Percentiles rank a stretch among this genome's conserved stretches.
These are phyloP conservation scores for Codiaeum variegatum DNA, from an alignment of 441 rosid genomes.

Conservation along the genomic window DNA sequence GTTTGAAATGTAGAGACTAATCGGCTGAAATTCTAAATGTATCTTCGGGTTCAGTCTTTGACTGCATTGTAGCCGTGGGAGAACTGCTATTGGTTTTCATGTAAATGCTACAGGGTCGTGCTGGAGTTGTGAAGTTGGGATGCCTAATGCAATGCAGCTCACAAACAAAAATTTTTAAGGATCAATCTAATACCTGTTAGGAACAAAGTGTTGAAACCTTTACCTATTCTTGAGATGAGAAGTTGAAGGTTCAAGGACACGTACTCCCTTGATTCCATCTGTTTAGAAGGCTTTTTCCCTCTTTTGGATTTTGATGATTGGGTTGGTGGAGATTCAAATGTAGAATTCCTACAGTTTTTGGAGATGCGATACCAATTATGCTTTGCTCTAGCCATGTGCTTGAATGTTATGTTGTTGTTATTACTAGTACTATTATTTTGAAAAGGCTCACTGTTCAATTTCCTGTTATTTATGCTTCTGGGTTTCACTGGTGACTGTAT, in stretches of 20 bases:
- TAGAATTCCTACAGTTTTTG: not conserved
- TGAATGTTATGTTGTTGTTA: not conserved
- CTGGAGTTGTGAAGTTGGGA: not conserved
- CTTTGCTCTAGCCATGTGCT: not conserved
- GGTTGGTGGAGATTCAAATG: not conserved
- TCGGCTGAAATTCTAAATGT: not conserved
- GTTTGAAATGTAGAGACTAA: not conserved
- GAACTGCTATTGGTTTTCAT: not conserved
- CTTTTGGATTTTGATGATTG: not conserved
- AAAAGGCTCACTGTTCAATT: not conserved
- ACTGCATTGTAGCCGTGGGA: not conserved
- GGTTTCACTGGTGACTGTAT: not conserved
- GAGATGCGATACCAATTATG: not conserved
- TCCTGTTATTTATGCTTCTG: not conserved
- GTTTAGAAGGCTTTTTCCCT: not conserved
- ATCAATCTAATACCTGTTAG: not conserved
- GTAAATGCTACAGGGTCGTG: not conserved
- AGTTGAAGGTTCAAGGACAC: not conserved
- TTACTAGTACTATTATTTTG: no score
- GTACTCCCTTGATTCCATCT: not conserved
- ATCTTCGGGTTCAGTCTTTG: not conserved
- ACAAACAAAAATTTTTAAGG: not conserved
- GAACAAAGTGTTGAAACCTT: not conserved
- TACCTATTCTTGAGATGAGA: not conserved
- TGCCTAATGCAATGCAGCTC: not conserved